phyloP scores from a whole-genome alignment of 805 yeast species.

The Candida stauntonica region DNA sequence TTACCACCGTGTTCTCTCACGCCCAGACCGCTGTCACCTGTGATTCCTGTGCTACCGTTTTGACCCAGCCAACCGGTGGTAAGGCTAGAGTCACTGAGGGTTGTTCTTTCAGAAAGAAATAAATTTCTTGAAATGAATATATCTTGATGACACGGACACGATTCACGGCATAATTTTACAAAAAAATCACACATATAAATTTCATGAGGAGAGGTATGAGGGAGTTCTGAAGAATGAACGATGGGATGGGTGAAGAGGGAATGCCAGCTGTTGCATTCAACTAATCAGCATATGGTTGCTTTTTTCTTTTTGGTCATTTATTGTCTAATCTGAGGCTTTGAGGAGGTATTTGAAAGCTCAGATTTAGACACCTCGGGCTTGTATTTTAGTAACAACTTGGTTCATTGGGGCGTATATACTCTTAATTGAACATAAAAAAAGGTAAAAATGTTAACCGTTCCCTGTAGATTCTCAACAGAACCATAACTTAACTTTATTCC shows the following conservation, averaged over 20 bases:
- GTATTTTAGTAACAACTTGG: background rate
- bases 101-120: slow-evolving; percentile 99
- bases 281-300: background rate
- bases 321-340: background rate
- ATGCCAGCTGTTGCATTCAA: too few relatives aligned
- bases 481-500: too few relatives aligned
- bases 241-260: too few relatives aligned
- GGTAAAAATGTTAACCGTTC: background rate
- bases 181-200: slow-evolving; percentile 1
- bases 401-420: background rate
- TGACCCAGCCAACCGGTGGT: slow-evolving; percentile 99
- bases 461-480: too few relatives aligned
- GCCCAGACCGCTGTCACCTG: slow-evolving; percentile 99
- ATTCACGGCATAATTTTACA: background rate
- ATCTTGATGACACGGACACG: background rate
- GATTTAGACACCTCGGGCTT: background rate
- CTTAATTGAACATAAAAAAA: background rate
- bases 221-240: slow-evolving; percentile 1
- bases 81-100: slow-evolving; percentile 99
- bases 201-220: slow-evolving; percentile 1
- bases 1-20: slow-evolving; percentile 99
- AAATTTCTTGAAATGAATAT: slow-evolving; percentile 30
- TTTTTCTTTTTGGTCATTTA: background rate
- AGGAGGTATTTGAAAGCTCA: background rate
- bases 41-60: slow-evolving; percentile 96